phyloP scores from a whole-genome alignment of 805 yeast species.

The Geotrichum ghanense region DNA sequence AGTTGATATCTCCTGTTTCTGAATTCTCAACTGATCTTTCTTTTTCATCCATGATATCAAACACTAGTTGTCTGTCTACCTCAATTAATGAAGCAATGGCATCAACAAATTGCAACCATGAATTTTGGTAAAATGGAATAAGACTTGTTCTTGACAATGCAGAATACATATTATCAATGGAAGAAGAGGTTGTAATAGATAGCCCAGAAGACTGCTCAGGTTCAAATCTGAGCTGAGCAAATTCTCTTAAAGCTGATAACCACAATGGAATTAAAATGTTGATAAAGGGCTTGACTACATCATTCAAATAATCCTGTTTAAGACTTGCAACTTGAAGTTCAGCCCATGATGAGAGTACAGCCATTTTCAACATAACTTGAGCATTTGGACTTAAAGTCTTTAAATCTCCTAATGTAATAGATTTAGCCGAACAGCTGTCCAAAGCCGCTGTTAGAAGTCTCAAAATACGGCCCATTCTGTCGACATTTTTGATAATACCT shows the following conservation, averaged over 20 bases:
- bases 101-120: conserved; percentile 70
- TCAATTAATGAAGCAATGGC: conserved; percentile 60
- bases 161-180: conserved; percentile 24
- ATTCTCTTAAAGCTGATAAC: conserved; percentile 67
- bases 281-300: conserved; percentile 38
- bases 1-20: conserved; percentile 9
- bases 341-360: conserved; percentile 33
- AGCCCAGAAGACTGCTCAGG: conserved; percentile 24
- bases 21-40: conserved; percentile 28
- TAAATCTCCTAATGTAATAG: conserved; percentile 26
- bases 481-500: conserved; percentile 37
- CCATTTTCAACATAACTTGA: conserved; percentile 25
- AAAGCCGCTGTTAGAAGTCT: conserved; percentile 55
- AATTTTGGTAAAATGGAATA: conserved; percentile 37
- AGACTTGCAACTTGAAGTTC: conserved; percentile 23
- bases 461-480: conserved; percentile 43
- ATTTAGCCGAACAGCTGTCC: conserved; percentile 37
- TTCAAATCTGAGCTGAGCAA: conserved; percentile 51
- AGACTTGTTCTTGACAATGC: conserved; percentile 29
- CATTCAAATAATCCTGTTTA: conserved; percentile 26
- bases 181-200: conserved; percentile 10
- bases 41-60: conserved; percentile 43
- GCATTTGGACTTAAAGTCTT: conserved; percentile 25
- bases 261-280: conserved; percentile 61
- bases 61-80: conserved; percentile 34